Evolutionary conservation across 331 rosid species (phyloP).

Genomic region (Cydonia oblonga): DNA sequence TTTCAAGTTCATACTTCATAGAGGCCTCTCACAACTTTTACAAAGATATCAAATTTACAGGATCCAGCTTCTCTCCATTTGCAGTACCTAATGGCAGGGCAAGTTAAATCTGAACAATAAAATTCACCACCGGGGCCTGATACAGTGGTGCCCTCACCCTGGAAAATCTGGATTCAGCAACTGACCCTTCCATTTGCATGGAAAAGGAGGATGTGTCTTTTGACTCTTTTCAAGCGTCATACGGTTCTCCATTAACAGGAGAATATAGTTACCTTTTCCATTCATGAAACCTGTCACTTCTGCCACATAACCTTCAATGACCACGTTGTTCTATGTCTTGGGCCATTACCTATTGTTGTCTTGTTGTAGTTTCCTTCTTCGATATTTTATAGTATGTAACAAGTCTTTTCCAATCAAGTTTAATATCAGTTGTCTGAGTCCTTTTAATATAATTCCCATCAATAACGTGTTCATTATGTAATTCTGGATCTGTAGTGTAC

Average conservation of each 20-base stretch:
- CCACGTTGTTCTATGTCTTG: neutral
- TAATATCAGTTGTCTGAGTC: neutral
- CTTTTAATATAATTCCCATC: neutral
- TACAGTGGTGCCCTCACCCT: neutral
- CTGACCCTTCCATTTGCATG: neutral
- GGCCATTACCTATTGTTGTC: neutral
- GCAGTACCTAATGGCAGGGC: neutral
- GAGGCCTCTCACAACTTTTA: neutral
- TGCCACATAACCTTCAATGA: neutral
- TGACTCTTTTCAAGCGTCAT: neutral
- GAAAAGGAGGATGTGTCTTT: neutral
- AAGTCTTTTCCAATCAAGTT: neutral
- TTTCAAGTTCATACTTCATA: neutral
- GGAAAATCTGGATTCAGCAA: neutral
- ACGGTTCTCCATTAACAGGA: neutral
- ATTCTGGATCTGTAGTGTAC: neutral
- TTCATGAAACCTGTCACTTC: neutral
- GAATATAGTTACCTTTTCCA: neutral
- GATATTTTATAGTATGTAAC: neutral
- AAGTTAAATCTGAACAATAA: neutral
- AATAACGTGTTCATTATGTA: neutral
- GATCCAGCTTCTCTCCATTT: constrained; percentile 1
- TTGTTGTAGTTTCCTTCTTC: neutral
- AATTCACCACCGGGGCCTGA: neutral
- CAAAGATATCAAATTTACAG: neutral